Conservation (phyloP, 2,329 filamentous ascomycete species). For the Pseudocercospora crystallina region DNA sequence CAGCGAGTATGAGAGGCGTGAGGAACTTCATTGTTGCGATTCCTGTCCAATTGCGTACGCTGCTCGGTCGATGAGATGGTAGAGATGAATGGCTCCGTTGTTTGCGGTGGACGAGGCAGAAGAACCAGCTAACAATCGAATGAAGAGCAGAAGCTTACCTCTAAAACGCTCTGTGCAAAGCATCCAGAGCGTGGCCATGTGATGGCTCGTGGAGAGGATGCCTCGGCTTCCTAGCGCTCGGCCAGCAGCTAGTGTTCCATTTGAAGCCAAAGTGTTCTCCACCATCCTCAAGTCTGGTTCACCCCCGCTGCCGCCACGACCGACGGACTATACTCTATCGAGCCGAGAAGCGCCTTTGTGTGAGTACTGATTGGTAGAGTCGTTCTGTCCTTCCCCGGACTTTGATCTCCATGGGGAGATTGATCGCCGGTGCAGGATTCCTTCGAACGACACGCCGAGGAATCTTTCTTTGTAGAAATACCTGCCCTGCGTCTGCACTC, state of each 20-base stretch:
- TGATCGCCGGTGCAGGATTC: background rate
- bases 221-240: background rate
- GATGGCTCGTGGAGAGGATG: background rate
- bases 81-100: background rate
- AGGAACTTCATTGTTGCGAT: conserved; percentile 5
- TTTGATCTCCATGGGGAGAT: background rate
- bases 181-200: background rate
- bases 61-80: background rate
- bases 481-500: no score
- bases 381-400: conserved; percentile 5
- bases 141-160: background rate
- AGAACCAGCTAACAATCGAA: background rate
- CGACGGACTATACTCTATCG: background rate
- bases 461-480: no score
- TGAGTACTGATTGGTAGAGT: conserved; percentile 1
- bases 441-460: no score
- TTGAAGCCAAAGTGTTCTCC: conserved; percentile 1
- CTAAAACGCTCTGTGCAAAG: background rate
- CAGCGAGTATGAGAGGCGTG: conserved; percentile 2
- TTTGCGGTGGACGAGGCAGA: background rate
- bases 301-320: background rate
- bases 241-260: background rate
- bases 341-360: background rate
- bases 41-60: background rate
- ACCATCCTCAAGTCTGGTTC: background rate